Conservation (phyloP, 2,329 filamentous ascomycete genomes). For the Neofusicoccum laricinum region DNA sequence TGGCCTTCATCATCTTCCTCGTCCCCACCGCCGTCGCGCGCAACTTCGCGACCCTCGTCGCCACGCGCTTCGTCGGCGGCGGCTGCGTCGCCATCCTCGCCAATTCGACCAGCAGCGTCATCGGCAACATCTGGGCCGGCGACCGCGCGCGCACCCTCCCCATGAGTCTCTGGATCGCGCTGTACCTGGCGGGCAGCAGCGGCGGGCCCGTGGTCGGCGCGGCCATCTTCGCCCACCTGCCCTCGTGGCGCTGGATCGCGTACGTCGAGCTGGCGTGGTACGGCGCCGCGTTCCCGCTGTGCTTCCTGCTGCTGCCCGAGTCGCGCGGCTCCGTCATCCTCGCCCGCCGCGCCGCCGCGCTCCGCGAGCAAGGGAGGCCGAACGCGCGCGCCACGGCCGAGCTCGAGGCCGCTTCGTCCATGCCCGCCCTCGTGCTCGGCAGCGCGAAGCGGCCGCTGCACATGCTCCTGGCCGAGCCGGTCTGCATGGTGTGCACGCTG, state of each 20-base stretch:
- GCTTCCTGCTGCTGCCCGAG: constrained; percentile 43
- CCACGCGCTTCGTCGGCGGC: constrained; percentile 37
- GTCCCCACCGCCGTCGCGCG: constrained; percentile 38
- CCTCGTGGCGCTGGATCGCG: constrained; percentile 38
- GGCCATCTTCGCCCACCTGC: constrained; percentile 28
- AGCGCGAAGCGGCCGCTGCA: constrained; percentile 30
- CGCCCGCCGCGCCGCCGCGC: constrained; percentile 30
- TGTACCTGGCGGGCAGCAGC: constrained; percentile 33
- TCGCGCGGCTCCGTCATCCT: constrained; percentile 49
- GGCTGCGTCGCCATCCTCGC: constrained; percentile 34
- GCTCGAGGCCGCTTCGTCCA: constrained; percentile 27
- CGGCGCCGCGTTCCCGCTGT: constrained; percentile 40
- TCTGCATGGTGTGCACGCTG: constrained; percentile 47
- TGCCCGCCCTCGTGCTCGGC: constrained; percentile 31
- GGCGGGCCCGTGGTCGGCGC: constrained; percentile 37
- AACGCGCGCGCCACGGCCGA: constrained; percentile 36
- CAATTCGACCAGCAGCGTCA: constrained; percentile 35
- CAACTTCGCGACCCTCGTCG: constrained; percentile 38
- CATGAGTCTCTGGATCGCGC: constrained; percentile 34
- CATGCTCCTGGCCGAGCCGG: constrained; percentile 49
- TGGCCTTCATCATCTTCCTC: constrained; percentile 35
- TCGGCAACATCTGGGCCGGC: constrained; percentile 38
- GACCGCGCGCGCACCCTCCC: constrained; percentile 32
- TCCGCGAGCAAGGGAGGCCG: constrained; percentile 25
- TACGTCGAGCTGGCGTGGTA: constrained; percentile 41